Percentiles rank a stretch among this genome's conserved stretches.
These are phyloP conservation scores for Oropetium thomaeum DNA, from an alignment of 176 grass and related monocot species.

Conservation along the genomic window DNA sequence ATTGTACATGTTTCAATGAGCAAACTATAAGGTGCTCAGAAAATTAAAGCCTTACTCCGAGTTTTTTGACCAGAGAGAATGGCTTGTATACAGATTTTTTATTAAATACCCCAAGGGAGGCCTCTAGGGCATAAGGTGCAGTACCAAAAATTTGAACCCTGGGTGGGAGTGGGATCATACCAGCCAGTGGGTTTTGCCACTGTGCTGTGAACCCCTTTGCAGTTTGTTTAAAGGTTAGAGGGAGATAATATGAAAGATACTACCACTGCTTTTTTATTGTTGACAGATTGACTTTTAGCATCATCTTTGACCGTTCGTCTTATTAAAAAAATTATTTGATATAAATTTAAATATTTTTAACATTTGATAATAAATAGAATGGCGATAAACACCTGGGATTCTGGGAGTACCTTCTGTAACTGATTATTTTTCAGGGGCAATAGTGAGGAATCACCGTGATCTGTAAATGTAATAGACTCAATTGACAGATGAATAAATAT, in stretches of 20 bases:
- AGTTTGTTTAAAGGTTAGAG: neutral
- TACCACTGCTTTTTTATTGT: no score
- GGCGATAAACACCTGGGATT: neutral
- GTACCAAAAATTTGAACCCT: no score
- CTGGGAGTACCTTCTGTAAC: constrained; percentile 34
- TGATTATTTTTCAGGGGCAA: constrained; percentile 5
- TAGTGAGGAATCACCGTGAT: constrained; percentile 22
- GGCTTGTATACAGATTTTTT: neutral
- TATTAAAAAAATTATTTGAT: no score
- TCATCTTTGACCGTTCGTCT: no score
- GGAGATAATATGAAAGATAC: neutral
- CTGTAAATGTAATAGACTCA: constrained; percentile 26
- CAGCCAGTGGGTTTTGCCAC: no score
- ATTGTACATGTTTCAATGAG: neutral
- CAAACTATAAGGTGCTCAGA: constrained; percentile 2
- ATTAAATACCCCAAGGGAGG: no score
- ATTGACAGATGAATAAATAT: neutral
- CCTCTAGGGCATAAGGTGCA: no score
- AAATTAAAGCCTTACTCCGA: neutral
- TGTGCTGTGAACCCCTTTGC: no score
- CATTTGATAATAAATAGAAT: constrained; percentile 25
- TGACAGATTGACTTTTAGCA: no score
- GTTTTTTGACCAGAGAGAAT: neutral
- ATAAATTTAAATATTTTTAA: no score
- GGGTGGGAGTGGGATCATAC: no score